Conservation (phyloP, 2,329 filamentous ascomycete species). For the Metarhizium humberi region DNA sequence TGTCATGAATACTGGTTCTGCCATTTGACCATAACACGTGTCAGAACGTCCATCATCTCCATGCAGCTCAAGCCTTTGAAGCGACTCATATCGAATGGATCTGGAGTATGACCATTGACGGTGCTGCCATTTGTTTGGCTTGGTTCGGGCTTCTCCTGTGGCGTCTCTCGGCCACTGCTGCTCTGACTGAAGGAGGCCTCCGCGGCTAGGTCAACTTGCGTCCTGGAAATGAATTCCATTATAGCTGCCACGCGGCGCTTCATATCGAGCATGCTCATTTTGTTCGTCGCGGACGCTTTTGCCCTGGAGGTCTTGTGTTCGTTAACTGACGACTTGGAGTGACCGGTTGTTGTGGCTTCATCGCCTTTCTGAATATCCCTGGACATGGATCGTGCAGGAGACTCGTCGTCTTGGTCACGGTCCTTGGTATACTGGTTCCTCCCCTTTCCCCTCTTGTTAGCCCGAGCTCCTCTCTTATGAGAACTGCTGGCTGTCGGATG, state of each 20-base stretch:
- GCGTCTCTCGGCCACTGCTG: constrained; percentile 22
- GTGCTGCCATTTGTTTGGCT: constrained; percentile 25
- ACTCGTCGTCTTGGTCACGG: constrained; percentile 50
- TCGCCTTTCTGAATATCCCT: constrained; percentile 34
- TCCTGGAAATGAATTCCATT: constrained; percentile 81
- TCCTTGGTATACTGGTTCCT: constrained; percentile 80
- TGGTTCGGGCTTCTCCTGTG: constrained; percentile 25
- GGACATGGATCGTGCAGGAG: constrained; percentile 47
- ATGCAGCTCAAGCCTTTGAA: constrained; percentile 71
- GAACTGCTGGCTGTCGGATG: constrained; percentile 36
- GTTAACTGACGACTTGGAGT: constrained; percentile 25
- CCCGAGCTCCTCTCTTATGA: constrained; percentile 51
- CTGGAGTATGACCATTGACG: constrained; percentile 15
- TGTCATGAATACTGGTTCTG: constrained; percentile 56
- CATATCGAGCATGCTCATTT: constrained; percentile 81
- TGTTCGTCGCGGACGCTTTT: constrained; percentile 46
- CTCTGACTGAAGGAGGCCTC: constrained; percentile 39
- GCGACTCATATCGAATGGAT: constrained; percentile 29
- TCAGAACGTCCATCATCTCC: constrained; percentile 87
- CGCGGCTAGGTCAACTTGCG: constrained; percentile 76
- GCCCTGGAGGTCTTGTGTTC: constrained; percentile 46
- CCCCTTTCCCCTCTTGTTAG: constrained; percentile 59
- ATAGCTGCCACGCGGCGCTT: constrained; percentile 75
- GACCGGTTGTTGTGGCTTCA: constrained; percentile 19
- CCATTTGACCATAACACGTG: constrained; percentile 74